Base-by-base conservation (phyloP, 768 basidiomycete genomes). In the Collybia sp. region DNA sequence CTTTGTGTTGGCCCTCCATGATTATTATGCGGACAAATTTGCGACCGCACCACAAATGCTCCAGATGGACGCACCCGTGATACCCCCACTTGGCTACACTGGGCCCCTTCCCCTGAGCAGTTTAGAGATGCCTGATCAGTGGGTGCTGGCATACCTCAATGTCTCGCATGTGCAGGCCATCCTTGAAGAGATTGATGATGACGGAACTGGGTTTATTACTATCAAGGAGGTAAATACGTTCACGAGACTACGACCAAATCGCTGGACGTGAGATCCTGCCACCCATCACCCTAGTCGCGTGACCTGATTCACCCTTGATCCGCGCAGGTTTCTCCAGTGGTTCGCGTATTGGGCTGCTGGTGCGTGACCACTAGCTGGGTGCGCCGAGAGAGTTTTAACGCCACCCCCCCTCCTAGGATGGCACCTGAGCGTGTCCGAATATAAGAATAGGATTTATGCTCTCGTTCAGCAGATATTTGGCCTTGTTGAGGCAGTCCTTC, bases 1-100 rank as follows among this genome's bases (percentile, higher is more conserved):
- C 44, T 79, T 79, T 43, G 72, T 76, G 2, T 62, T 75, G 5
- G 67, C 68, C 17, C 56, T 73, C 1, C 67, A 65, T 32, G 70
- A 73, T 43, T 67, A 67, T 40, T 71, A 60, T 46, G 58, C 58
- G 6, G 64, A 68, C 30, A 51, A 53, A 43, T 47, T 49, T n/a
- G 38, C 52, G 5, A 51, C 52, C 6, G 16, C 49, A 10, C 20
- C 40, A 18, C 18, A 42, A 8, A 25, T 15, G 11, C n/a, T 25
- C n/a, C n/a, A n/a, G 2, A 44, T 52, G n/a, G 40, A 51, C 15
- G 45, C 25, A 3, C 25, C 25, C 25, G 25, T 25, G 4, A 4
- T 8, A 8, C 25, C 25, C 25, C 25, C 8, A 4, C 3, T 6
- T 37, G 17, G 17, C 17, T n/a, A n/a, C 13, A n/a, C 35, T 37